Evolutionary conservation across 208 protist species (phyloP), one percentile per base, ranked within the genome.

Genomic region (Acanthamoeba healyi): DNA sequence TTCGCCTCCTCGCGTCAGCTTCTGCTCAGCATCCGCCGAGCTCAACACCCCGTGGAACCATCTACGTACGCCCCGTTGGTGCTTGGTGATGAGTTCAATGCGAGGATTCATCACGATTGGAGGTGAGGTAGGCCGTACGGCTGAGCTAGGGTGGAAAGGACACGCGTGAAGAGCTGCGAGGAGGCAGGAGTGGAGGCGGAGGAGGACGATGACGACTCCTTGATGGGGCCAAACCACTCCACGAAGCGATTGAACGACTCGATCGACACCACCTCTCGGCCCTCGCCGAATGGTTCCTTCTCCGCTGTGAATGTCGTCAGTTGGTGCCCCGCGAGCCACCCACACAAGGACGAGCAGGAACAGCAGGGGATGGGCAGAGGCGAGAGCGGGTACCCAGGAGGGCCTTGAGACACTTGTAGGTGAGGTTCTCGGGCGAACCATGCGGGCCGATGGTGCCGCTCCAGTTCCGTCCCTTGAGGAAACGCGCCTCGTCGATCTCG

Each of bases 11-110:
- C 70, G 15, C 32, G 40, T 40, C 17, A 81, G 70, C 32, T 44
- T 81, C 70, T 81, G 34, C 70, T 40, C 40, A 10, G 40, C 79
- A 2, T 87, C 79, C 24, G 4, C 3, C 14, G 44, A 32, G 44
- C 32, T 42, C n/a, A 87, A 17, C 12, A 24, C 79, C 2, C 79
- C 79, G 32, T 87, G 79, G 79, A 87, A 87, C 79, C 79, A 87
- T 7, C 58, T 65, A n/a, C n/a, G n/a, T n/a, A n/a, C n/a, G n/a
- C n/a, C n/a, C n/a, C n/a, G n/a, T n/a, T n/a, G n/a, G n/a, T n/a
- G n/a, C n/a, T n/a, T n/a, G n/a, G n/a, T n/a, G n/a, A n/a, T n/a
- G n/a, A n/a, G n/a, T n/a, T n/a, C n/a, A n/a, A n/a, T n/a, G n/a
- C 54, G 15, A n/a, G 17, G 15, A n/a, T 22, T 5, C 22, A 56